phyloP scores from a whole-genome alignment of 1,139 yeast species.

The Kodamaea suecica region DNA sequence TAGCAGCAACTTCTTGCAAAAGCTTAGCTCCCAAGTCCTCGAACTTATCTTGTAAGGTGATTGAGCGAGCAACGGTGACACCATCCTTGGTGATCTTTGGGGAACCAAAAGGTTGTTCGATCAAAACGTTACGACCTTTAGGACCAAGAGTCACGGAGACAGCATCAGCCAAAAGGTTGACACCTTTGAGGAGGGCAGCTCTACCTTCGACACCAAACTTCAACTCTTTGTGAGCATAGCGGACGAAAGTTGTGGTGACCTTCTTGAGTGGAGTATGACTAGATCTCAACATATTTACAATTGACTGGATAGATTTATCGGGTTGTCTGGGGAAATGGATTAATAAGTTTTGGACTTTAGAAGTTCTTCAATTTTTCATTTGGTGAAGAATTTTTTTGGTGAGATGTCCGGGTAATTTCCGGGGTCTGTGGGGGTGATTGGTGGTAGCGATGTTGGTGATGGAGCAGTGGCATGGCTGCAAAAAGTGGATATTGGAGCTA shows the following conservation, averaged over 20 bases:
- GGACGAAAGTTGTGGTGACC: slow-evolving; percentile 38
- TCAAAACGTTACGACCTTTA: slow-evolving; percentile 95
- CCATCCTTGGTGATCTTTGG: slow-evolving; percentile 99
- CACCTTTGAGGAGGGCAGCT: slow-evolving; percentile 94
- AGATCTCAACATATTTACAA: slow-evolving; percentile 56
- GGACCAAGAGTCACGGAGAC: slow-evolving; percentile 98
- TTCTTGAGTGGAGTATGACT: slow-evolving; percentile 46
- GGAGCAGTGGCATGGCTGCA: too few species aligned
- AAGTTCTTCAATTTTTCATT: too few species aligned
- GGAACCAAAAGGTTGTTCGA: slow-evolving; percentile 95
- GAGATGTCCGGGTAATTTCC: too few species aligned
- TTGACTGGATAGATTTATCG: too few species aligned
- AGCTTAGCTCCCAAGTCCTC: slow-evolving; percentile 97
- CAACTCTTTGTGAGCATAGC: slow-evolving; percentile 88
- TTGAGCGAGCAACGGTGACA: slow-evolving; percentile 94
- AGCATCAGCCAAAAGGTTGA: slow-evolving; percentile 94
- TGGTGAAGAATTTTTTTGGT: too few species aligned
- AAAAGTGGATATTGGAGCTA: too few species aligned
- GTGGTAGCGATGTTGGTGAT: too few species aligned
- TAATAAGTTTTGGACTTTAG: neutral
- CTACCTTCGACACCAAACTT: slow-evolving; percentile 99
- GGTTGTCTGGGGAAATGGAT: neutral
- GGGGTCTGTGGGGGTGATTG: too few species aligned
- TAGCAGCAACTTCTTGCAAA: slow-evolving; percentile 96
- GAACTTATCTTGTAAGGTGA: slow-evolving; percentile 84